Evolutionary conservation across 2,329 filamentous ascomycete genomes (phyloP), one percentile per base, ranked within the genome.

Genomic region (Hirsutella rhossiliensis): DNA sequence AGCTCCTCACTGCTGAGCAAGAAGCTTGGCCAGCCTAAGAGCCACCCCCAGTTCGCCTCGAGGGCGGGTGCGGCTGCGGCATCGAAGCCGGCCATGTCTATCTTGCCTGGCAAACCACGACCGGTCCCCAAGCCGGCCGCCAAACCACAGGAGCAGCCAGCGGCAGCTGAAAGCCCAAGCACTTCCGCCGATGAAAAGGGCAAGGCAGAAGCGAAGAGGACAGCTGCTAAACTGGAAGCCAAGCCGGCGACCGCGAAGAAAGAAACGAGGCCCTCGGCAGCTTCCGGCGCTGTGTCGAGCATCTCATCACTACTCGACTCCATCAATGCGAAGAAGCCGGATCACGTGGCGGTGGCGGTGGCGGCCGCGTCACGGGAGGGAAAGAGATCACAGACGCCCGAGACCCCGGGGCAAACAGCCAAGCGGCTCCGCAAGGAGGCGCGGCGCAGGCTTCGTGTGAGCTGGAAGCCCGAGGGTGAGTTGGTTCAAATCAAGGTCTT

Each of bases 401-500:
- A 89, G 58, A 87, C 81, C 0, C 66, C 78, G 0, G 81, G 85
- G 53, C 74, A 87, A 56, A 80, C 71, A 52, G 66, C 71, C 2
- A 83, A 78, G 54, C 76, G 85, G 11, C 65, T 87, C 5, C 77
- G 83, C 31, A 88, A 87, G 54, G 83, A 88, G 57, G 72, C 77
- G 46, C 75, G 84, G 41, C 74, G 82, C 31, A 78, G 82, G 49
- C 66, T 88, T 19, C 74, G 80, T 12, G 85, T 90, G 6, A 73
- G 66, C 7, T 90, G 84, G 72, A 84, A 81, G 56, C 72, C 78
- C 0, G 83, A 82, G 41, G 66, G 73, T 17, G 74, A 78, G 28
- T 69, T 90, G 28, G 80, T 80, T 2, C 68, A 84, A 51, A 67
- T 87, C 44, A 75, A 76, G 49, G 66, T 80, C 41, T 88, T 89